phyloP scores from a whole-genome alignment of 2,329 filamentous ascomycete genomes.

The Phaeoacremonium minimum region DNA sequence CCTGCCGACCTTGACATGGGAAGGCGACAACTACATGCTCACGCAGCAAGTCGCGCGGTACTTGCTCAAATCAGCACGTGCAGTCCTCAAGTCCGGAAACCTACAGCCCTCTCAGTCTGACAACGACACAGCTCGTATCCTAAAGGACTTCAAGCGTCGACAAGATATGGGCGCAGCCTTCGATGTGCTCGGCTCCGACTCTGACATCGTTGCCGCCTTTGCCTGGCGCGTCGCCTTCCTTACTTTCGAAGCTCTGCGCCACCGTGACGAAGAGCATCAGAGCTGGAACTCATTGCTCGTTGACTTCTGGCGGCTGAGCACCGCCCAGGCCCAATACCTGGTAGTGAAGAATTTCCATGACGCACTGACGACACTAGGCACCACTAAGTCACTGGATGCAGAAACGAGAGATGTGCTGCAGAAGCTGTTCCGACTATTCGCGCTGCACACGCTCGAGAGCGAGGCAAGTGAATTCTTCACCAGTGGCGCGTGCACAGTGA shows the following conservation, averaged over 20 bases:
- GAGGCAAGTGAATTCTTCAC: conserved; percentile 72
- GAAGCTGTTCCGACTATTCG: conserved; percentile 80
- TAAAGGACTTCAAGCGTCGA: conserved; percentile 59
- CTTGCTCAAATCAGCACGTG: conserved; percentile 69
- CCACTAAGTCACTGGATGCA: conserved; percentile 48
- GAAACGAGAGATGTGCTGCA: conserved; percentile 56
- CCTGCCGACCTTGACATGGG: conserved; percentile 66
- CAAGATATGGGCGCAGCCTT: conserved; percentile 70
- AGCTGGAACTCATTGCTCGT: conserved; percentile 75
- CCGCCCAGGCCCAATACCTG: conserved; percentile 72
- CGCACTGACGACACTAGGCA: conserved; percentile 35
- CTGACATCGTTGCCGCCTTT: conserved; percentile 69
- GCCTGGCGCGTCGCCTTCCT: conserved; percentile 72
- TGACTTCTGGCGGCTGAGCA: conserved; percentile 73
- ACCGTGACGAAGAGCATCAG: conserved; percentile 70
- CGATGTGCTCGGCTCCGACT: conserved; percentile 66
- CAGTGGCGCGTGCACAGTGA: conserved; percentile 62
- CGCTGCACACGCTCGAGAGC: conserved; percentile 57
- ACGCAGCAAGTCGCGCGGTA: conserved; percentile 76
- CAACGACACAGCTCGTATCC: conserved; percentile 66
- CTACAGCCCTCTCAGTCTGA: too few species aligned
- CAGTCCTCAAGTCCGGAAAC: conserved; percentile 63
- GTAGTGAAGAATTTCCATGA: conserved; percentile 69
- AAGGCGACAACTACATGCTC: conserved; percentile 80
- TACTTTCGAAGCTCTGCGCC: conserved; percentile 71